These are phyloP conservation scores for Pterula multifida DNA, from an alignment of 1,284 basidiomycete genomes.

Conservation along the genomic window DNA sequence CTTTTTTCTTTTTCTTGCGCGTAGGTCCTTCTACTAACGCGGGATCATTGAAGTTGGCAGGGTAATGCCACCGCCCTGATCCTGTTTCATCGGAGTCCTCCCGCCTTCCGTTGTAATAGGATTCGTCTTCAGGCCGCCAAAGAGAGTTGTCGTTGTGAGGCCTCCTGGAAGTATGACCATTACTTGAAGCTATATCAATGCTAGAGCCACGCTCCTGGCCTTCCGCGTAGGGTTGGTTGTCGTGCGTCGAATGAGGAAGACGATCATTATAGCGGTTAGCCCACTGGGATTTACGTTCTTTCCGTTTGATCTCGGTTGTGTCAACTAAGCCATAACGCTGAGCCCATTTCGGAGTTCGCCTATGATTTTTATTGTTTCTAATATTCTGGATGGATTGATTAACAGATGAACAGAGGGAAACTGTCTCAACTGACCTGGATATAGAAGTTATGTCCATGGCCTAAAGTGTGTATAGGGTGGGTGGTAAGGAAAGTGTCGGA, in stretches of 20 bases:
- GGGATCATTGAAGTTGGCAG: slow-evolving; percentile 67
- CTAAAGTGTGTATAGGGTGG: slow-evolving; percentile 24
- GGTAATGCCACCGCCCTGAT: slow-evolving; percentile 64
- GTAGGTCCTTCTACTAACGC: slow-evolving; percentile 21
- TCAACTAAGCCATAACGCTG: slow-evolving; percentile 82
- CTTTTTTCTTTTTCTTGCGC: slow-evolving; percentile 47
- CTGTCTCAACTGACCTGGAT: slow-evolving; percentile 48
- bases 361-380: slow-evolving; percentile 87
- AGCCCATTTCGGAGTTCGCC: slow-evolving; percentile 91
- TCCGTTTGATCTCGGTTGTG: slow-evolving; percentile 62
- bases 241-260: slow-evolving; percentile 57
- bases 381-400: slow-evolving; percentile 53
- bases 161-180: slow-evolving; percentile 20
- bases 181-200: slow-evolving; percentile 27
- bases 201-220: slow-evolving; percentile 53
- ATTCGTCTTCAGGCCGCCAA: slow-evolving; percentile 64
- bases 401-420: slow-evolving; percentile 9
- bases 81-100: slow-evolving; percentile 21
- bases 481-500: neutral
- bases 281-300: slow-evolving; percentile 77
- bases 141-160: slow-evolving; percentile 33
- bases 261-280: slow-evolving; percentile 79
- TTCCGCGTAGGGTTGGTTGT: slow-evolving; percentile 65
- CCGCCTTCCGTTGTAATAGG: slow-evolving; percentile 45
- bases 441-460: slow-evolving; percentile 86